Conservation (phyloP, 495 filamentous ascomycete genomes). For the Bacidia gigantensis region DNA sequence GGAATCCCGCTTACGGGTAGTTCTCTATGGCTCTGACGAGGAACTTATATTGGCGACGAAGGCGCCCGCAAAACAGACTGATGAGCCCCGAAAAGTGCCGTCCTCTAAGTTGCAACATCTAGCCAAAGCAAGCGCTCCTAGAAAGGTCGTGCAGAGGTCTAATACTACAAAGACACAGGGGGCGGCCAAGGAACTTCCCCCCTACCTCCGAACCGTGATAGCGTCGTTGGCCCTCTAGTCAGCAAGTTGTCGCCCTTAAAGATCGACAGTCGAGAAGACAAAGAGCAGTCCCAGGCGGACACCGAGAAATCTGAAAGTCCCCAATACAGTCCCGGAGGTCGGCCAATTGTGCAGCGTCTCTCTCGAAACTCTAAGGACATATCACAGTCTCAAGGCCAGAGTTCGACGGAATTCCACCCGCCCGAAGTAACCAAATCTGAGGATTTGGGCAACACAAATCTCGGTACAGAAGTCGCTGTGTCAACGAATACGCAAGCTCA, state of each 20-base stretch:
- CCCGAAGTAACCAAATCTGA: background rate
- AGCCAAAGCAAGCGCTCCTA: constrained; percentile 10
- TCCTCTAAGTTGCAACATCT: constrained; percentile 6
- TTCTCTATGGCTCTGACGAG: constrained; percentile 38
- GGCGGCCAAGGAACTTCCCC: constrained; percentile 18
- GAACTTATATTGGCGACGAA: constrained; percentile 15
- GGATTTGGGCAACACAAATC: background rate
- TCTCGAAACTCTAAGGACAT: background rate
- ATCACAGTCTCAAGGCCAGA: background rate
- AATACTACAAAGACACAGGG: constrained; percentile 8
- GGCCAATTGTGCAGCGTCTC: constrained; percentile 24
- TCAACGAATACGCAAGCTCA: background rate
- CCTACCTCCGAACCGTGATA: constrained; percentile 13
- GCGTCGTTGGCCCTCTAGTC: background rate
- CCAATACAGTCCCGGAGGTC: constrained; percentile 37
- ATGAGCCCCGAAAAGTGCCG: background rate
- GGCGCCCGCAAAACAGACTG: constrained; percentile 4
- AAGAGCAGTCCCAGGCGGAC: background rate
- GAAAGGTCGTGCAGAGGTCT: constrained; percentile 10
- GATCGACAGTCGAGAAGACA: background rate
- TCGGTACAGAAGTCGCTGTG: too few species aligned
- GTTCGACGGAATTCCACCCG: background rate
- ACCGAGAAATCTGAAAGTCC: background rate
- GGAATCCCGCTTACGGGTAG: constrained; percentile 38
- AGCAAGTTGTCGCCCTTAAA: background rate